These are phyloP conservation scores for Ustilago tritici DNA, from an alignment of 1,284 basidiomycete species.

Conservation along the genomic window DNA sequence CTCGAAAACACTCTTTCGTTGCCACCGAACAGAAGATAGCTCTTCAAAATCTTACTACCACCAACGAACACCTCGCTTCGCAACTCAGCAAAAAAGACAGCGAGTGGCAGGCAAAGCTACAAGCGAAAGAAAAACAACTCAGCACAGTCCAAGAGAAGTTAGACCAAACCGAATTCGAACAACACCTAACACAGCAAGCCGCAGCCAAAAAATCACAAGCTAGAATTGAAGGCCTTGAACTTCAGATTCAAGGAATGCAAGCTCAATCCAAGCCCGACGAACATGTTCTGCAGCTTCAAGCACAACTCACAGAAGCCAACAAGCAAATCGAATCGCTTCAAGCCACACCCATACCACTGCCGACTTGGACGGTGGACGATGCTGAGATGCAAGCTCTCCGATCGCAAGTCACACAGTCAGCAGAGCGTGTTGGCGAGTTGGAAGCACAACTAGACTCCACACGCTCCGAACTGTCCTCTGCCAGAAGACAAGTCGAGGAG, in stretches of 20 bases:
- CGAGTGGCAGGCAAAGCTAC: background rate
- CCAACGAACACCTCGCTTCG: background rate
- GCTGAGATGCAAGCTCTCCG: background rate
- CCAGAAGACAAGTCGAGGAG: background rate
- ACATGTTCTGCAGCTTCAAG: constrained; percentile 9
- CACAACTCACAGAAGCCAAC: background rate
- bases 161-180: constrained; percentile 29
- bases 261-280: background rate
- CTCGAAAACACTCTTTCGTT: constrained; percentile 9
- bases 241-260: constrained; percentile 14
- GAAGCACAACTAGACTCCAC: constrained; percentile 1
- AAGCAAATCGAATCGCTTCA: background rate
- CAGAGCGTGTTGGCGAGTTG: background rate
- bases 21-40: constrained; percentile 16
- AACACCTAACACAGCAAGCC: constrained; percentile 28
- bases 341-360: background rate
- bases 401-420: background rate
- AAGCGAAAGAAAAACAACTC: constrained; percentile 3
- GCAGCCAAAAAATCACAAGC: constrained; percentile 19
- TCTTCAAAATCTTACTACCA: background rate
- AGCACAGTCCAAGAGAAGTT: constrained; percentile 9
- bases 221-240: constrained; percentile 18
- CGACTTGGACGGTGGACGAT: background rate
- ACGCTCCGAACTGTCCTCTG: background rate
- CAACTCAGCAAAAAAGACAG: background rate